Conservation (phyloP, 2,329 filamentous ascomycete genomes). For the Fusarium nelsonii region DNA sequence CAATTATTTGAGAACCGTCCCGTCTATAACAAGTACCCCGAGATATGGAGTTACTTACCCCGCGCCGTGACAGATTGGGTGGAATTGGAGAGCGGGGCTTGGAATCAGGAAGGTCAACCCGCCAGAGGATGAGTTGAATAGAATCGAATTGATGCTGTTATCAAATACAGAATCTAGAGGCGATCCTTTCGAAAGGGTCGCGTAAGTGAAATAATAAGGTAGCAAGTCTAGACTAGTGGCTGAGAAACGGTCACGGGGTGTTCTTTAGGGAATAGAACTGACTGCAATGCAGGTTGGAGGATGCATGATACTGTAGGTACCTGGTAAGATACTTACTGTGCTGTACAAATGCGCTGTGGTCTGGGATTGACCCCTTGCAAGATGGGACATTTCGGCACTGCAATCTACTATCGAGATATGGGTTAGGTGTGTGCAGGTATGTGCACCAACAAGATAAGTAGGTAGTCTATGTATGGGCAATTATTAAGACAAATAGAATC, state of each 20-base stretch:
- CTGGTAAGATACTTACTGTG: neutral
- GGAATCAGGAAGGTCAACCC: constrained; percentile 39
- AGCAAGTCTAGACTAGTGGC: neutral
- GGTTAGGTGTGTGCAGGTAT: constrained; percentile 5
- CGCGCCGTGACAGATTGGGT: constrained; percentile 16
- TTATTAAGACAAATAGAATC: neutral
- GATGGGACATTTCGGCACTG: constrained; percentile 20
- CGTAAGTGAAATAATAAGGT: neutral
- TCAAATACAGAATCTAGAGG: neutral
- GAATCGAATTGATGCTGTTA: neutral
- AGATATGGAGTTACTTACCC: constrained; percentile 34
- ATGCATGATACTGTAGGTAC: constrained; percentile 3
- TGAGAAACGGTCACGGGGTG: constrained; percentile 4
- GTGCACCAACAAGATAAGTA: neutral
- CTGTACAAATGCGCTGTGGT: neutral
- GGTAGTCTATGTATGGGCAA: too few species aligned
- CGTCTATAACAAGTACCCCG: constrained; percentile 10
- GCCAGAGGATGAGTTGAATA: neutral
- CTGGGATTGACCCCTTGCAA: constrained; percentile 1
- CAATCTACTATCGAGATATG: constrained; percentile 34
- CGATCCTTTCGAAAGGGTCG: neutral
- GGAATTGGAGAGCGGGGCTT: constrained; percentile 18
- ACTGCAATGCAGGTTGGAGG: constrained; percentile 19
- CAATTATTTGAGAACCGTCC: neutral
- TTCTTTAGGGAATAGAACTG: neutral